Conservation (phyloP, 768 basidiomycete species). For the Pleurotus ostreatus region DNA sequence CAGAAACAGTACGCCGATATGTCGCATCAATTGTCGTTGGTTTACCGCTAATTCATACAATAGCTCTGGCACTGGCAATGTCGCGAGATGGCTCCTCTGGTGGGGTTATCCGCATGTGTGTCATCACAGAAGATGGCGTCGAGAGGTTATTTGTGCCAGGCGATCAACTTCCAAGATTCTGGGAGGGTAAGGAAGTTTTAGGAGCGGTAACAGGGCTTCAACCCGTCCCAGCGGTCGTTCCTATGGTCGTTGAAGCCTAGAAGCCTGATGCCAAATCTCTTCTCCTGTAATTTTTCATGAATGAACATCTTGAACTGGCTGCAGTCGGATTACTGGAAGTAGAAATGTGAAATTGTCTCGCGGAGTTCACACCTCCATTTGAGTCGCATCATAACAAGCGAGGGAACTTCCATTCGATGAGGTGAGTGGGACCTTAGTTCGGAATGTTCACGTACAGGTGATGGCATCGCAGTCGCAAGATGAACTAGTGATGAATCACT, state of each 20-base stretch:
- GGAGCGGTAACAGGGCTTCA: slow-evolving; percentile 30
- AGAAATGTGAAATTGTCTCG: slow-evolving; percentile 1
- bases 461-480: slow-evolving; percentile 7
- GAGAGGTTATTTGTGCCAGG: slow-evolving; percentile 93
- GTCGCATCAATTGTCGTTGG: slow-evolving; percentile 1
- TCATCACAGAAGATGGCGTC: slow-evolving; percentile 90
- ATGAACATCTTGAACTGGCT: slow-evolving; percentile 2
- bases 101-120: slow-evolving; percentile 95
- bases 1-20: slow-evolving; percentile 74
- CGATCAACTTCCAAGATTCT: slow-evolving; percentile 83
- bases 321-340: no score
- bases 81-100: slow-evolving; percentile 97
- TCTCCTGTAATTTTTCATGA: neutral
- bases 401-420: neutral
- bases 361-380: neutral
- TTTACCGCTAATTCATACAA: slow-evolving; percentile 23
- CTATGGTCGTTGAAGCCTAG: slow-evolving; percentile 47
- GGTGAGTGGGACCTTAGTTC: neutral
- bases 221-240: slow-evolving; percentile 30
- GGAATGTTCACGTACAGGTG: slow-evolving; percentile 28
- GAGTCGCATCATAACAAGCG: no score
- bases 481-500: slow-evolving; percentile 3
- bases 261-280: slow-evolving; percentile 8
- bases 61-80: slow-evolving; percentile 91
- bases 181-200: slow-evolving; percentile 80